Evolutionary conservation across 805 yeast species (phyloP), one percentile per base, ranked within the genome.

Genomic region (Candida yuanshanica): DNA sequence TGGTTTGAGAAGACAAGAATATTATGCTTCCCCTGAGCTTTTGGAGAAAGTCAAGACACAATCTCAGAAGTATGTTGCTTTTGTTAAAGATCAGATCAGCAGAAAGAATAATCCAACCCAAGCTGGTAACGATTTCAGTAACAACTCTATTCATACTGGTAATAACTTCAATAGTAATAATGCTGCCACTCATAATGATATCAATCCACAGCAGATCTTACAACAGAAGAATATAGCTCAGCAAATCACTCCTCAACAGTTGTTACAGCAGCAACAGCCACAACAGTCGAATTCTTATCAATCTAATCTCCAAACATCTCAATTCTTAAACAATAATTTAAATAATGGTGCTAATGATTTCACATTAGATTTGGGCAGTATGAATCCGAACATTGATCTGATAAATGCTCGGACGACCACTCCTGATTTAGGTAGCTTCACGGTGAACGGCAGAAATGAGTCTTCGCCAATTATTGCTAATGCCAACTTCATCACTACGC

Each of bases 21-120:
- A 74, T 54, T 74, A 80, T 47, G 90, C 90, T 1, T 76, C 78
- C n/a, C 83, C 83, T 13, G 86, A 79, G 36, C 69, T 85, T 32
- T 66, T 86, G 39, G 85, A 78, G 34, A 82, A 80, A 60, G 72
- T 88, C 42, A 78, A 81, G 46, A 65, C 70, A 36, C 95, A 88
- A 52, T 79, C 85, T 42, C 83, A 80, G 41, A 77, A 80, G 56
- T 88, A 83, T 56, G 79, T 83, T 64, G 78, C 77, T 39, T 83
- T 77, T 59, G 88, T 88, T 48, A 77, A 79, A 45, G 86, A 82
- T 26, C 86, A 78, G 48, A 56, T 77, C 39, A 47, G 57, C 26
- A 58, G 65, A 41, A 61, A 62, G 37, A 47, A 46, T 18, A 65
- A 65, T 43, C n/a, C 22, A 17, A 8, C 22, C 11, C 34, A 12